Conservation (phyloP, 495 filamentous ascomycete species). For the Recurvomyces mirabilis region DNA sequence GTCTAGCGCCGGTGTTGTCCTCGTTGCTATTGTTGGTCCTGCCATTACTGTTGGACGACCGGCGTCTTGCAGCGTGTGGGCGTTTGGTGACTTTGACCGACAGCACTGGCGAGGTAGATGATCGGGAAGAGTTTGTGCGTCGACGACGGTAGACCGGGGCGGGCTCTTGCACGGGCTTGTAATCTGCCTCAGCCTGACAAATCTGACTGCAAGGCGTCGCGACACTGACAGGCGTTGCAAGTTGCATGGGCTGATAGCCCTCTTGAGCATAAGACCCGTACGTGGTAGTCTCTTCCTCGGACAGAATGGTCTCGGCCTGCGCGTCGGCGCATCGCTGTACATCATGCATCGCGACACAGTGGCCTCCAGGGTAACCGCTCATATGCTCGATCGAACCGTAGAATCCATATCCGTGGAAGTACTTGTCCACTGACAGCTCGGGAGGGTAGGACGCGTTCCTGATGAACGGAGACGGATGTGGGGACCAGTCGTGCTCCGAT, state of each 20-base stretch:
- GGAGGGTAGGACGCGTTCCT: not conserved
- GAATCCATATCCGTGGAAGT: not conserved
- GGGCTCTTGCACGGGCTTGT: not conserved
- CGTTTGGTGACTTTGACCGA: conserved; percentile 5
- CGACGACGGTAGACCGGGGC: not conserved
- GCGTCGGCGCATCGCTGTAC: conserved; percentile 10
- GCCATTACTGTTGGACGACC: not conserved
- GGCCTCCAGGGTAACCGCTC: not conserved
- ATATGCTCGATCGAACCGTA: not conserved
- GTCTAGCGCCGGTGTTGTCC: conserved; percentile 32
- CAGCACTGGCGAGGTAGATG: not conserved
- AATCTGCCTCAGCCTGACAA: too few relatives aligned
- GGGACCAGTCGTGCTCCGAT: conserved; percentile 4
- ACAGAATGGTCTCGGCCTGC: conserved; percentile 1
- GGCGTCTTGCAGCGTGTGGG: not conserved
- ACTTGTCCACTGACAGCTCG: not conserved
- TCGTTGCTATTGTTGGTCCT: not conserved
- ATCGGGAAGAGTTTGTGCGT: not conserved
- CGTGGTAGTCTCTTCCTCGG: conserved; percentile 4
- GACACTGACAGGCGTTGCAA: not conserved
- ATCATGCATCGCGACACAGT: conserved; percentile 11
- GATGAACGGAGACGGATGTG: conserved; percentile 1
- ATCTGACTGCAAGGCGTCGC: not conserved
- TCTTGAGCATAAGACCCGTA: conserved; percentile 9
- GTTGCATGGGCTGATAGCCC: conserved; percentile 12